These are phyloP conservation scores for Ogataea dorogensis DNA, from an alignment of 805 yeast species.

Conservation along the genomic window DNA sequence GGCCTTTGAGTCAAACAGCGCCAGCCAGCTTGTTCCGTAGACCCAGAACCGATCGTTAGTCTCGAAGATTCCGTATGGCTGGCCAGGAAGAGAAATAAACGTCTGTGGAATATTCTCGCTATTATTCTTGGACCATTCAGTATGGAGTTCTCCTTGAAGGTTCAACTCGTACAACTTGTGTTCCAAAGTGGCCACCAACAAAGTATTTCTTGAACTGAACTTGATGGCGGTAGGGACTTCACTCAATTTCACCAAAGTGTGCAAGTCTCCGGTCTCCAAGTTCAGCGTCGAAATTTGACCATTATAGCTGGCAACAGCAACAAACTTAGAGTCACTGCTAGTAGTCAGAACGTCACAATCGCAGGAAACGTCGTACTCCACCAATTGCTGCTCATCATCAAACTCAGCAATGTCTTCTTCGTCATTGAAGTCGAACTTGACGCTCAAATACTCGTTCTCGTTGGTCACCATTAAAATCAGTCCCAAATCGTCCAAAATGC, in stretches of 20 bases:
- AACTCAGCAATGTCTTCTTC: constrained; percentile 39
- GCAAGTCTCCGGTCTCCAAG: constrained; percentile 30
- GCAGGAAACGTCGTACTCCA: constrained; percentile 33
- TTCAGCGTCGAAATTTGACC: constrained; percentile 60
- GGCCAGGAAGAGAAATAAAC: constrained; percentile 55
- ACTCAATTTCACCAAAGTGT: constrained; percentile 56
- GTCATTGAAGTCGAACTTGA: constrained; percentile 39
- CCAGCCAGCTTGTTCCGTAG: constrained; percentile 84
- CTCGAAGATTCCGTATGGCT: constrained; percentile 68
- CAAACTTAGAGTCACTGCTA: constrained; percentile 41
- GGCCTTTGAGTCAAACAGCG: constrained; percentile 63
- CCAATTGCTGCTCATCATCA: constrained; percentile 38
- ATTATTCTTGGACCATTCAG: constrained; percentile 79
- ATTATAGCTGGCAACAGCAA: constrained; percentile 60
- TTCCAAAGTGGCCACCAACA: constrained; percentile 69
- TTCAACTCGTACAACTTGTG: constrained; percentile 73
- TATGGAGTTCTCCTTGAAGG: constrained; percentile 40
- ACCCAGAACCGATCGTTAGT: constrained; percentile 61
- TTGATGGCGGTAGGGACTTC: constrained; percentile 58
- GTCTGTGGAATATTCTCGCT: constrained; percentile 71
- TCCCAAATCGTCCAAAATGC: constrained; percentile 44
- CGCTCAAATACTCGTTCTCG: constrained; percentile 50
- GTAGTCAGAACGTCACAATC: constrained; percentile 53
- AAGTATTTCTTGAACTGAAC: constrained; percentile 48
- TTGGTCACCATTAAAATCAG: constrained; percentile 50